Conservation (phyloP, 2,329 filamentous ascomycete genomes). For the Curvularia sp. region DNA sequence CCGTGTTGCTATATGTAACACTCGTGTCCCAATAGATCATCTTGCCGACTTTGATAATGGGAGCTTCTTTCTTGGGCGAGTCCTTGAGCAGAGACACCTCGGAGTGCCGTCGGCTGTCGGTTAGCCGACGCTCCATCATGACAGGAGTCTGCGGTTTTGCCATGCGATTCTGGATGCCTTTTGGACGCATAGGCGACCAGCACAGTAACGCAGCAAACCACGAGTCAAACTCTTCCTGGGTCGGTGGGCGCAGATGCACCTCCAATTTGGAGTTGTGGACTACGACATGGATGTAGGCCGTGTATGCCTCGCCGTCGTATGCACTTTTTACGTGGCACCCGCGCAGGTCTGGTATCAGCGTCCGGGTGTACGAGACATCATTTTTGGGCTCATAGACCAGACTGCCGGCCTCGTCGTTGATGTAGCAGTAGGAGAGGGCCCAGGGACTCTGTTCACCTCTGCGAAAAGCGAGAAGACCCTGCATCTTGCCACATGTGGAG, state of each 20-base stretch:
- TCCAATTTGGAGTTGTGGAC: conserved; percentile 64
- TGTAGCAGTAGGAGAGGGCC: conserved; percentile 76
- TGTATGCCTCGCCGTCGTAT: conserved; percentile 57
- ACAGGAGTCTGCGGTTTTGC: conserved; percentile 57
- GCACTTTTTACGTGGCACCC: conserved; percentile 71
- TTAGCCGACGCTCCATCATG: conserved; percentile 45
- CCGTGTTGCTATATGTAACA: conserved; percentile 59
- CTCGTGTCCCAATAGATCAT: conserved; percentile 75
- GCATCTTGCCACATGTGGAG: conserved; percentile 78
- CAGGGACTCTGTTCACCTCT: conserved; percentile 67
- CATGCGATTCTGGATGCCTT: conserved; percentile 62
- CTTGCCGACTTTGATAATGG: conserved; percentile 86
- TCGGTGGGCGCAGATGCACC: conserved; percentile 69
- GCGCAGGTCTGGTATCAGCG: conserved; percentile 75
- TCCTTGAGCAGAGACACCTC: conserved; percentile 68
- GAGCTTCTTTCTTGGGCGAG: conserved; percentile 70
- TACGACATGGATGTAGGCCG: conserved; percentile 61
- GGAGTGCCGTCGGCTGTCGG: conserved; percentile 57
- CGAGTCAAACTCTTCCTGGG: conserved; percentile 72
- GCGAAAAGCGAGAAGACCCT: conserved; percentile 77
- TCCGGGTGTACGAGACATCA: conserved; percentile 66
- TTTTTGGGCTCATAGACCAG: conserved; percentile 77
- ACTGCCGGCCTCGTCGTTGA: conserved; percentile 77
- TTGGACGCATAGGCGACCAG: conserved; percentile 78
- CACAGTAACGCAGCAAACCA: conserved; percentile 83